These are phyloP conservation scores for Colletotrichum liriopes DNA, from an alignment of 2,329 filamentous ascomycete species.

Conservation along the genomic window DNA sequence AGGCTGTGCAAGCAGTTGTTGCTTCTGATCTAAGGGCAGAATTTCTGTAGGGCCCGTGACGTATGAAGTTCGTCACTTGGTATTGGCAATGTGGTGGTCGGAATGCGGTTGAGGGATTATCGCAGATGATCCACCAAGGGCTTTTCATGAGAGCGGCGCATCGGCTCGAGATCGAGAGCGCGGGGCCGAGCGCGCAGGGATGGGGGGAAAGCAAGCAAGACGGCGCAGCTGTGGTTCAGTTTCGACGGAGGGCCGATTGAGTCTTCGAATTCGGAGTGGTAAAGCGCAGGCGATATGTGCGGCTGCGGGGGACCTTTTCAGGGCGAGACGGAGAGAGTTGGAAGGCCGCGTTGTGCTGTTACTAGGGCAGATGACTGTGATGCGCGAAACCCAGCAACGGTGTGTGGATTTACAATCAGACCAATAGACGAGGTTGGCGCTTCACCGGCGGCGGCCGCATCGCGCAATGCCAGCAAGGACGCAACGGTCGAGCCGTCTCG, in stretches of 20 bases:
- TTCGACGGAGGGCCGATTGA: conserved; percentile 8
- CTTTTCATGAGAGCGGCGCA: conserved; percentile 25
- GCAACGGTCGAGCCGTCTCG: neutral
- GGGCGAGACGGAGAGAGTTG: neutral
- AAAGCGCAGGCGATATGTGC: neutral
- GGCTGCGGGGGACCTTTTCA: neutral
- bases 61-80: neutral
- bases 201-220: conserved; percentile 5
- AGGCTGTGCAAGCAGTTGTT: conserved; percentile 14
- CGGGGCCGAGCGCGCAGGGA: conserved; percentile 16
- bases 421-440: conserved; percentile 28
- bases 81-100: neutral
- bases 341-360: conserved; percentile 6
- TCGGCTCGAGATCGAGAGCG: conserved; percentile 13
- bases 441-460: conserved; percentile 6
- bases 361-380: conserved; percentile 1
- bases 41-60: neutral
- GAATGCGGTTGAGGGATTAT: conserved; percentile 23
- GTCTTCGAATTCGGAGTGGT: neutral
- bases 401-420: neutral
- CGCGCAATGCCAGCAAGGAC: neutral
- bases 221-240: conserved; percentile 1
- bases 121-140: conserved; percentile 21
- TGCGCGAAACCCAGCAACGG: conserved; percentile 3
- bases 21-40: conserved; percentile 52